A percentile compares a stretch with the other conserved stretches of the same genome.
These are phyloP conservation scores for Aspergillus panamensis DNA, from an alignment of 495 filamentous ascomycete genomes.

Conservation along the genomic window DNA sequence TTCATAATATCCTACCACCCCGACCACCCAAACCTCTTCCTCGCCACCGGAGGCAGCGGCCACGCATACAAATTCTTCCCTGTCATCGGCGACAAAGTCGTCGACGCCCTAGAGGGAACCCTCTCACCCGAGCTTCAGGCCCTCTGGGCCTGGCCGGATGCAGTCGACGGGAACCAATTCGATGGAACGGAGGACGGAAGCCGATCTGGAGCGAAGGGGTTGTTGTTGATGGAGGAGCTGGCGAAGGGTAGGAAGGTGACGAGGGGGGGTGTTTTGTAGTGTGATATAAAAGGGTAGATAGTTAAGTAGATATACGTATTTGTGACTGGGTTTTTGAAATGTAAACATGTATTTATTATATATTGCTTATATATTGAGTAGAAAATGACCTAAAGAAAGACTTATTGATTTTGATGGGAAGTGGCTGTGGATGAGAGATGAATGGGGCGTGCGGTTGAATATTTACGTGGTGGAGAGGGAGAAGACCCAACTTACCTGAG, in stretches of 20 bases:
- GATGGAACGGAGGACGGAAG: slow-evolving; percentile 58
- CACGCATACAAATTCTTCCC: slow-evolving; percentile 91
- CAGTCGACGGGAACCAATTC: slow-evolving; percentile 29
- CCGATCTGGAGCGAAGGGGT: slow-evolving; percentile 27
- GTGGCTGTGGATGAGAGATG: too few species aligned
- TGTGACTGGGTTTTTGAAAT: background rate
- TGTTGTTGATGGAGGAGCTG: slow-evolving; percentile 40
- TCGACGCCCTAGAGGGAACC: slow-evolving; percentile 58
- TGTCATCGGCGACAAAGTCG: slow-evolving; percentile 74
- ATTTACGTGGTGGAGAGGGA: too few species aligned
- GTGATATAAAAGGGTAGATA: slow-evolving; percentile 11
- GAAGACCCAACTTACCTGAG: too few species aligned
- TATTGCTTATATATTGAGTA: too few species aligned
- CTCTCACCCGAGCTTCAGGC: slow-evolving; percentile 54
- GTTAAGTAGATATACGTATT: background rate
- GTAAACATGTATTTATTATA: background rate
- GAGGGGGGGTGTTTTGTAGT: slow-evolving; percentile 27
- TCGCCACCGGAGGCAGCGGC: slow-evolving; percentile 81
- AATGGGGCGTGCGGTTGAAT: too few species aligned
- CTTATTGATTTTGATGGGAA: too few species aligned
- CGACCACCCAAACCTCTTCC: slow-evolving; percentile 59
- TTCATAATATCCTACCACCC: slow-evolving; percentile 82
- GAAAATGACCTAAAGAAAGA: too few species aligned
- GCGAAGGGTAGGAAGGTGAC: slow-evolving; percentile 33
- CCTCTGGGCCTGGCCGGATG: slow-evolving; percentile 67